These are phyloP conservation scores for Auriscalpium orientale DNA, from an alignment of 768 basidiomycete species.

Conservation along the genomic window DNA sequence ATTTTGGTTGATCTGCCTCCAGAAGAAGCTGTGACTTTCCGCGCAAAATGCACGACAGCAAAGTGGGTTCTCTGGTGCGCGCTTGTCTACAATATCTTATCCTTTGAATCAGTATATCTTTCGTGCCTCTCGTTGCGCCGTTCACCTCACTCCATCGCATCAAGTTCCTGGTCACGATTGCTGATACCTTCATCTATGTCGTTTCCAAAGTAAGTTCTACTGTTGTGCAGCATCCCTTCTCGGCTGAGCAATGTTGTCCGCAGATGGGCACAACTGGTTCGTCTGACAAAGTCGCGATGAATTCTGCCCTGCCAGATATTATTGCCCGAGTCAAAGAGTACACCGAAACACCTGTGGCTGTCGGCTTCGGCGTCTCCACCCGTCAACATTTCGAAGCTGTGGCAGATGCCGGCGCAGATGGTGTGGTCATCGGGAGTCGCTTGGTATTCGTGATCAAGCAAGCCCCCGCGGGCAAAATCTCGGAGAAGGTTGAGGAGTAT, in stretches of 20 bases:
- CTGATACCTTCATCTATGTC: constrained; percentile 96
- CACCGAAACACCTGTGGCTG: constrained; percentile 79
- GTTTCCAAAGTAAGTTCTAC: constrained; percentile 73
- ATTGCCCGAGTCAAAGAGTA: constrained; percentile 75
- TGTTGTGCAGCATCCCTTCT: background rate
- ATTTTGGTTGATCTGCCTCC: constrained; percentile 98
- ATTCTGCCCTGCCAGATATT: constrained; percentile 72
- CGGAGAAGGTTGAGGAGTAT: constrained; percentile 57
- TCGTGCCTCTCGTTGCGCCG: constrained; percentile 92
- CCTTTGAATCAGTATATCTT: constrained; percentile 60
- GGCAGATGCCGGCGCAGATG: constrained; percentile 85
- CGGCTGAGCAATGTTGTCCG: background rate
- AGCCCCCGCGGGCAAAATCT: constrained; percentile 40
- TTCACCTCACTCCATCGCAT: constrained; percentile 85
- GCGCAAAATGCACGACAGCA: constrained; percentile 74
- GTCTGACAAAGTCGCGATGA: constrained; percentile 62
- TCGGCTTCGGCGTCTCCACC: constrained; percentile 94
- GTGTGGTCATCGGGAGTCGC: constrained; percentile 88
- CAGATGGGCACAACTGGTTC: constrained; percentile 99
- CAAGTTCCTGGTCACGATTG: constrained; percentile 85
- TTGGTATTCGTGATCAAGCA: constrained; percentile 76
- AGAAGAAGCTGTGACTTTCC: constrained; percentile 88
- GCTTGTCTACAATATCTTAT: background rate
- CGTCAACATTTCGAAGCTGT: constrained; percentile 84
- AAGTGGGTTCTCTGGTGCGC: constrained; percentile 45